Evolutionary conservation across 371 early-diverging fungal species (phyloP), one percentile per base, ranked within the genome.

Genomic region (Mucor plumbeus): DNA sequence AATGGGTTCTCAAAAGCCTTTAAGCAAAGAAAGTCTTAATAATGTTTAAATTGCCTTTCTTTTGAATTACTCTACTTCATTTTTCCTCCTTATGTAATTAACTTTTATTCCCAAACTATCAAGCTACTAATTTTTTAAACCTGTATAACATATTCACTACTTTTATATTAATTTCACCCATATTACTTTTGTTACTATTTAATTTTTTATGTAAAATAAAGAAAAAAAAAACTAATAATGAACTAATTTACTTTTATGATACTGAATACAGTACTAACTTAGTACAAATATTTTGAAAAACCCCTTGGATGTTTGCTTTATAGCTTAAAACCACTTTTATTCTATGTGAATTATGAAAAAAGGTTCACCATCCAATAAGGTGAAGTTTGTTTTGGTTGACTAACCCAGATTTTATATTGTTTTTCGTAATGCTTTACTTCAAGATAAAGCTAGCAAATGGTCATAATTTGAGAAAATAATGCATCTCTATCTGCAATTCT

Each of bases 1-100:
- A 19, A 68, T 72, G 58, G 68, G 68, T 13, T 65, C 72, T 36
- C 65, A 48, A 56, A 68, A 58, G 31, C 68, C 72, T 15, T 61
- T 68, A 5, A 50, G n/a, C 19, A 33, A 68, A n/a, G 68, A 68
- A 17, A 72, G 64, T 34, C 62, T 72, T 11, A 59, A 72, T 36
- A 72, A 72, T 43, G 65, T 65, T 44, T 72, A 72, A 65, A 41
- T 6, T 8, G 0, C 10, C 50, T 31, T 39, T 21, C 47, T 14
- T n/a, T 34, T 15, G 34, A 43, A 21, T 55, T 39, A 33, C 14
- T 54, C 34, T 15, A 15, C n/a, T 34, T 15, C 5, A 55, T 55
- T 55, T 35, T n/a, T 35, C 21, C 14, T 53, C 31, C n/a, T 14
- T 35, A 55, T 55, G 35, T 55, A 55, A 55, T 55, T 55, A 55